These are phyloP conservation scores for Psophocarpus tetragonolobus DNA, from an alignment of 306 rosid genomes.

Conservation along the genomic window DNA sequence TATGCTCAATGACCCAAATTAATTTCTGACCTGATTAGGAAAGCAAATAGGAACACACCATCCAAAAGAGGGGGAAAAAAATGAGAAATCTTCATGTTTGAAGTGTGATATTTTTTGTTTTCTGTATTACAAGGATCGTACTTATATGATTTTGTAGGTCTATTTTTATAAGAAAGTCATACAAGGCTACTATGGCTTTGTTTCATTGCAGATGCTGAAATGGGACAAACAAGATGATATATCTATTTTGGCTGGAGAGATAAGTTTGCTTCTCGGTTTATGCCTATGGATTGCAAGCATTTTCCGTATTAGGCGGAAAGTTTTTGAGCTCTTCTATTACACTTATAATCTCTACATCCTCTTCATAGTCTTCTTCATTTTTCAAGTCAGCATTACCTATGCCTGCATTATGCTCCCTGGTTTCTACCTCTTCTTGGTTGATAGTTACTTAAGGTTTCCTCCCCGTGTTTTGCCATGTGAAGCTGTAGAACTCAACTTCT, in stretches of 20 bases:
- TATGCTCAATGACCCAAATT: not conserved
- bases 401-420: slow-evolving; percentile 63
- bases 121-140: not conserved
- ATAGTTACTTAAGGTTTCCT: slow-evolving; percentile 66
- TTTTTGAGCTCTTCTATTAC: slow-evolving; percentile 75
- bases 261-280: slow-evolving; percentile 58
- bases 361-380: slow-evolving; percentile 68
- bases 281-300: slow-evolving; percentile 62
- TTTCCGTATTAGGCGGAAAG: slow-evolving; percentile 57
- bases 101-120: not conserved
- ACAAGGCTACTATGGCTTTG: not conserved
- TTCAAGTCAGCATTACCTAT: slow-evolving; percentile 65
- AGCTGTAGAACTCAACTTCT: slow-evolving; percentile 81
- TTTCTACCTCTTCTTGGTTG: slow-evolving; percentile 76
- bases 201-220: slow-evolving; percentile 51
- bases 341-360: slow-evolving; percentile 68
- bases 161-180: no score
- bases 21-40: not conserved
- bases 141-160: not conserved
- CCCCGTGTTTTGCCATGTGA: slow-evolving; percentile 67
- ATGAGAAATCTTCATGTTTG: not conserved
- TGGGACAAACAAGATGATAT: slow-evolving; percentile 55
- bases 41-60: not conserved
- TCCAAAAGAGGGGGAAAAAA: not conserved
- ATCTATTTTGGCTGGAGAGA: slow-evolving; percentile 71